These are phyloP conservation scores for Pleurotus ostreatus DNA, from an alignment of 768 basidiomycete genomes.

Conservation along the genomic window DNA sequence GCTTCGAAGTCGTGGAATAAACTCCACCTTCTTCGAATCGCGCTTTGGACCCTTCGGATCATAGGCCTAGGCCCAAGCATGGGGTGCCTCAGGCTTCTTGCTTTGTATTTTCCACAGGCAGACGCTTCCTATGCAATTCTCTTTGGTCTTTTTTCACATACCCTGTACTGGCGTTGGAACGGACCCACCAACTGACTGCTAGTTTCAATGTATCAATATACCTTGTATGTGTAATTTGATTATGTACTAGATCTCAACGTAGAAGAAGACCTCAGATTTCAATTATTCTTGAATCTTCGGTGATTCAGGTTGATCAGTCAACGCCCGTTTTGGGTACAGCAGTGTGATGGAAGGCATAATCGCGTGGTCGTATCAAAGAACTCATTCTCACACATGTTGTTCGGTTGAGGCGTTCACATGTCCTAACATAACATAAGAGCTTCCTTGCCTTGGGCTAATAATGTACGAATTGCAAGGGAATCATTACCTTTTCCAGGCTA, in stretches of 20 bases:
- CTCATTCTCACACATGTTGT: too few species aligned
- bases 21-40: not conserved
- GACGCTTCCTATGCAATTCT: not conserved
- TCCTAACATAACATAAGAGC: too few species aligned
- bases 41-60: too few species aligned
- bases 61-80: too few species aligned
- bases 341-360: too few species aligned
- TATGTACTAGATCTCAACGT: not conserved
- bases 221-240: not conserved
- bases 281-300: not conserved
- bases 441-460: too few species aligned
- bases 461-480: too few species aligned
- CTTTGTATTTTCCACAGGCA: not conserved
- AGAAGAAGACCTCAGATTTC: not conserved
- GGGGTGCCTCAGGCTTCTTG: too few species aligned
- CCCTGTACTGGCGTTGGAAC: constrained; percentile 1
- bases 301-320: not conserved
- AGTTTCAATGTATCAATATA: constrained; percentile 7
- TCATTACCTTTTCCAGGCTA: too few species aligned
- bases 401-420: too few species aligned
- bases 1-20: constrained; percentile 61
- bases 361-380: too few species aligned
- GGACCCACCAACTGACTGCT: not conserved
- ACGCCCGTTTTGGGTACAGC: too few species aligned
- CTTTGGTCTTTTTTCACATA: not conserved